Evolutionary conservation across 306 rosid genomes (phyloP).

Genomic region (Lagenaria siceraria): DNA sequence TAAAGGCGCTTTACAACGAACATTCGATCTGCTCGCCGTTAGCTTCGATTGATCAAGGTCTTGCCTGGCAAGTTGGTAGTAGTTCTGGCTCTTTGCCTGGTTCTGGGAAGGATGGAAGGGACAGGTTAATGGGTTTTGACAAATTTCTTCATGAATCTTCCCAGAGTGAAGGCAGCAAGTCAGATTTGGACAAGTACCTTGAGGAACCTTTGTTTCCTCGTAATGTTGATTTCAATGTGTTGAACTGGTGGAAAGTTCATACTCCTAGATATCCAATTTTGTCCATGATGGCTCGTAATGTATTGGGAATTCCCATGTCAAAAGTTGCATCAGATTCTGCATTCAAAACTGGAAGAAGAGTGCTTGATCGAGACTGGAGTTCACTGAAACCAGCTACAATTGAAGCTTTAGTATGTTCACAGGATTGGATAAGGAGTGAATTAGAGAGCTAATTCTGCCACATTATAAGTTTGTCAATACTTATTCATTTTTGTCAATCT

Average conservation of each 20-base stretch:
- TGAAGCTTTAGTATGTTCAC: constrained; percentile 89
- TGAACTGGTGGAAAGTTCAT: constrained; percentile 98
- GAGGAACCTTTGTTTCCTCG: constrained; percentile 98
- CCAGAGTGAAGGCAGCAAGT: constrained; percentile 58
- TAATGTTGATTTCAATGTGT: constrained; percentile 54
- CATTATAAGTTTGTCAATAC: not conserved
- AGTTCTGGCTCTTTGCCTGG: constrained; percentile 28
- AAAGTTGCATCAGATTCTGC: constrained; percentile 55
- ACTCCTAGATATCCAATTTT: constrained; percentile 90
- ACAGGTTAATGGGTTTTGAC: constrained; percentile 88
- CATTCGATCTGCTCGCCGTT: constrained; percentile 72
- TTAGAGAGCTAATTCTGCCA: constrained; percentile 43
- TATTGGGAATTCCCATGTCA: constrained; percentile 74
- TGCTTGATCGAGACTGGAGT: constrained; percentile 72
- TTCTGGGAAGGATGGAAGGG: constrained; percentile 56
- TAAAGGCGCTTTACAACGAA: constrained; percentile 70
- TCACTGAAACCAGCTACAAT: constrained; percentile 51
- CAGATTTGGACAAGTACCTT: constrained; percentile 83
- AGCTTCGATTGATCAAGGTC: constrained; percentile 66
- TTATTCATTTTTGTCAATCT: not conserved
- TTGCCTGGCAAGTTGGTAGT: constrained; percentile 61
- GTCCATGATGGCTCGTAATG: constrained; percentile 94
- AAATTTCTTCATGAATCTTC: constrained; percentile 80
- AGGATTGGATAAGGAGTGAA: constrained; percentile 92
- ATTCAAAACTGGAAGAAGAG: constrained; percentile 36